phyloP scores from a whole-genome alignment of 179 eudicot species.

The Carnegiea gigantea region DNA sequence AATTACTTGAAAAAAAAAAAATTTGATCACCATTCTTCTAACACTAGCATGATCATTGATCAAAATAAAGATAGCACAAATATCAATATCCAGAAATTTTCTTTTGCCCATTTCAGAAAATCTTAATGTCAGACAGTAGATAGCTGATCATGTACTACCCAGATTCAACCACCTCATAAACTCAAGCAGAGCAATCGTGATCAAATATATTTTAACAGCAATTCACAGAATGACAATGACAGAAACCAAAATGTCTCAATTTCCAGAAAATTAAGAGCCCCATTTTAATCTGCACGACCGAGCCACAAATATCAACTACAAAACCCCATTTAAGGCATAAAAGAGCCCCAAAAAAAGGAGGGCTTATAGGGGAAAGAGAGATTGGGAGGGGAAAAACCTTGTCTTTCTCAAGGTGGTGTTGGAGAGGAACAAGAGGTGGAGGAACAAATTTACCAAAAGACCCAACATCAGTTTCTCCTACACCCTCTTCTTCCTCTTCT shows the following conservation, averaged over 20 bases:
- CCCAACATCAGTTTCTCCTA: slow-evolving; percentile 17
- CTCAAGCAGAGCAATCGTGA: neutral
- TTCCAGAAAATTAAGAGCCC: neutral
- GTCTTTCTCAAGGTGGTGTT: slow-evolving; percentile 62
- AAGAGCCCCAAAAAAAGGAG: neutral
- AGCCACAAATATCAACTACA: neutral
- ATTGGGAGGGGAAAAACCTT: slow-evolving; percentile 32
- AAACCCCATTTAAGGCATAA: neutral
- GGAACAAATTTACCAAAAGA: slow-evolving; percentile 46
- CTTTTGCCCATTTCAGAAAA: neutral
- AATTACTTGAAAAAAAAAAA: neutral
- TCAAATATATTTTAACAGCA: neutral
- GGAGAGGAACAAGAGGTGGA: slow-evolving; percentile 68
- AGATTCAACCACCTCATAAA: neutral
- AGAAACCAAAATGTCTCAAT: neutral
- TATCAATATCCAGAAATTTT: neutral
- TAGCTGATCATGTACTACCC: too few species aligned
- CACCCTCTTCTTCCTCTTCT: slow-evolving; percentile 2
- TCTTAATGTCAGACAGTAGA: neutral
- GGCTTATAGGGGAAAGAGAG: neutral
- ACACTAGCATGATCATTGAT: neutral
- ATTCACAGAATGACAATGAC: neutral
- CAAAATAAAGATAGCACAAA: neutral
- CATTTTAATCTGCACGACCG: neutral
- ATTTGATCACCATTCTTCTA: neutral